phyloP scores from a whole-genome alignment of 2,329 filamentous ascomycete species.

The Colletotrichum sp. region DNA sequence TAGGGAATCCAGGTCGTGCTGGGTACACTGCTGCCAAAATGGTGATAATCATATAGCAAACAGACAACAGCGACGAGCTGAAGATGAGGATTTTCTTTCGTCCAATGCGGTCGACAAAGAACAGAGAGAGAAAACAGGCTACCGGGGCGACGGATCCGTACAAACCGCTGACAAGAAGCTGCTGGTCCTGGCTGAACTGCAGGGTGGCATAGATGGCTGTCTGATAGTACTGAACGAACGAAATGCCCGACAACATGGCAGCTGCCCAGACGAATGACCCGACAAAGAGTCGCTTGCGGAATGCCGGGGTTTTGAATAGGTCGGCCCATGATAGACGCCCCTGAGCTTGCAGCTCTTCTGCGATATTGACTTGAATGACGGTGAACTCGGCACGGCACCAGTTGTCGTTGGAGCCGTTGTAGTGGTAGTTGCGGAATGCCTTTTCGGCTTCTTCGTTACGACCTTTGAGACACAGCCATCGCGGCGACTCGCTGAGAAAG shows the following conservation, averaged over 20 bases:
- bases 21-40: conserved; percentile 41
- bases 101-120: conserved; percentile 42
- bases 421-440: conserved; percentile 38
- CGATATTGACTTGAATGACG: conserved; percentile 39
- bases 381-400: conserved; percentile 40
- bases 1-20: conserved; percentile 36
- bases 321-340: conserved; percentile 34
- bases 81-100: conserved; percentile 40
- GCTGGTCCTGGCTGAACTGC: conserved; percentile 37
- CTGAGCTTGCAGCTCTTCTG: conserved; percentile 33
- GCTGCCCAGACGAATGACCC: conserved; percentile 45
- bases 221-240: conserved; percentile 47
- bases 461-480: conserved; percentile 41
- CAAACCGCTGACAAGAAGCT: conserved; percentile 43
- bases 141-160: conserved; percentile 42
- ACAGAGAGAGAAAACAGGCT: conserved; percentile 39
- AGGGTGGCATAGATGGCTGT: conserved; percentile 46
- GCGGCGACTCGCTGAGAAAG: conserved; percentile 38
- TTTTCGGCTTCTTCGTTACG: conserved; percentile 38
- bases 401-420: conserved; percentile 37
- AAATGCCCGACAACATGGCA: conserved; percentile 45
- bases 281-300: conserved; percentile 41
- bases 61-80: conserved; percentile 37
- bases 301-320: conserved; percentile 35
- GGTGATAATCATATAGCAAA: conserved; percentile 44